Base-by-base conservation (phyloP, 805 yeast species). In the Starmerella floris region DNA sequence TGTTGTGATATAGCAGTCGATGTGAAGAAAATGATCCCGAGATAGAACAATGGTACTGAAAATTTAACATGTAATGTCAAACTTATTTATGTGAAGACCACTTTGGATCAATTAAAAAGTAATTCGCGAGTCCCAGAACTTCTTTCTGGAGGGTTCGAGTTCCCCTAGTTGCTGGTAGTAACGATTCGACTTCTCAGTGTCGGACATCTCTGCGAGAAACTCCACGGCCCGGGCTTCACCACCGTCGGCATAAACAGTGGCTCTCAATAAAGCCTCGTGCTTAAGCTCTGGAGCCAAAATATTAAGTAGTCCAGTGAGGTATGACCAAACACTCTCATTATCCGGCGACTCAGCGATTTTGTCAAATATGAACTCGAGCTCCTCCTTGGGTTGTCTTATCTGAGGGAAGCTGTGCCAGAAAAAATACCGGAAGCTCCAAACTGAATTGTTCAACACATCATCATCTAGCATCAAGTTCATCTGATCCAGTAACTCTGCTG, bases 361-460 rank as follows among this genome's bases (percentile, higher is more conserved):
- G 1, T 49, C 55, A 51, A 64, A 66, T 2, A 73, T 69, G 54
- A 61, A 83, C 4, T 63, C 66, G 2, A 79, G 54, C 54, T 87
- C 96, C 3, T 54, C 53, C 0, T 60, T 55, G 3, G 69, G 48
- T 4, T 52, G 51, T 1, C 51, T 44, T 39, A 30, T 49, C 37
- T 10, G 38, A 9, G 50, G 49, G 44, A 28, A 52, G 9, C 35
- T 46, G 17, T 45, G 42, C 35, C 56, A 47, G 10, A 80, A 60
- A 51, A 78, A 83, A 63, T 67, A 81, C 41, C 96, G 69, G 61
- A 83, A 93, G 45, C 77, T 73, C 98, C 98, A 91, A 1, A 93
- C 95, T 39, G 94, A 80, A 60, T 91, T 91, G 62, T 91, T 91
- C 52, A 84, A 67, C 8, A 83, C 73, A 59, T 91, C 98, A 8